These are phyloP conservation scores for Fusarium austroafricanum DNA, from an alignment of 2,329 filamentous ascomycete species.

Conservation along the genomic window DNA sequence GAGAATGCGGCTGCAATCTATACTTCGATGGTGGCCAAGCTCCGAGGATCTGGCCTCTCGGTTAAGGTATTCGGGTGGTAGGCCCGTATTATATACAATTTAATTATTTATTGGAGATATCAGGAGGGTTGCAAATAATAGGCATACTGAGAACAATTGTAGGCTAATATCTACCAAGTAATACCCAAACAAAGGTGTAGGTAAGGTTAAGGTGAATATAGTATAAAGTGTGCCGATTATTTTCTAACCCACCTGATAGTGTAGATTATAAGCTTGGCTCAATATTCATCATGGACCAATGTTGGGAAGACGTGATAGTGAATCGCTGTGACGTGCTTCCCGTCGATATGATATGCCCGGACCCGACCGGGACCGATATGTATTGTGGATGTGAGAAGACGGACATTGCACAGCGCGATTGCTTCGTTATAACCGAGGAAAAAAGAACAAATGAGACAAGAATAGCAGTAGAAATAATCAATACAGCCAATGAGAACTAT, in stretches of 20 bases:
- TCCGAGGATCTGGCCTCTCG: conserved; percentile 12
- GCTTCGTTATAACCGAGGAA: neutral
- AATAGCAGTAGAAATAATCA: neutral
- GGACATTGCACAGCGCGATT: conserved; percentile 18
- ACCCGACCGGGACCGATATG: neutral
- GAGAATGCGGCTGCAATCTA: neutral
- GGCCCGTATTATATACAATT: neutral
- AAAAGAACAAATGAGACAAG: neutral
- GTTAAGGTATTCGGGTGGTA: neutral
- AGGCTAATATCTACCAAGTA: too few relatives aligned
- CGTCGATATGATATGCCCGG: conserved; percentile 23
- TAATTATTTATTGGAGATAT: neutral
- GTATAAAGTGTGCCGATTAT: too few relatives aligned
- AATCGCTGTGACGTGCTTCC: conserved; percentile 31
- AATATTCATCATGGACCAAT: neutral
- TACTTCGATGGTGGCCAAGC: conserved; percentile 1
- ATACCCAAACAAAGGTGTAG: too few relatives aligned
- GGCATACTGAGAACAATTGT: too few relatives aligned
- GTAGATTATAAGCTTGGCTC: neutral
- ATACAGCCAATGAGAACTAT: neutral
- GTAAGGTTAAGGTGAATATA: too few relatives aligned
- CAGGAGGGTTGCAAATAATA: too few relatives aligned
- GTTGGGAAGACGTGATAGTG: neutral
- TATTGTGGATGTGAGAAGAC: neutral
- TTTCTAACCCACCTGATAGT: too few relatives aligned